phyloP scores from a whole-genome alignment of 2,329 filamentous ascomycete genomes.

The Cadophora gregata region DNA sequence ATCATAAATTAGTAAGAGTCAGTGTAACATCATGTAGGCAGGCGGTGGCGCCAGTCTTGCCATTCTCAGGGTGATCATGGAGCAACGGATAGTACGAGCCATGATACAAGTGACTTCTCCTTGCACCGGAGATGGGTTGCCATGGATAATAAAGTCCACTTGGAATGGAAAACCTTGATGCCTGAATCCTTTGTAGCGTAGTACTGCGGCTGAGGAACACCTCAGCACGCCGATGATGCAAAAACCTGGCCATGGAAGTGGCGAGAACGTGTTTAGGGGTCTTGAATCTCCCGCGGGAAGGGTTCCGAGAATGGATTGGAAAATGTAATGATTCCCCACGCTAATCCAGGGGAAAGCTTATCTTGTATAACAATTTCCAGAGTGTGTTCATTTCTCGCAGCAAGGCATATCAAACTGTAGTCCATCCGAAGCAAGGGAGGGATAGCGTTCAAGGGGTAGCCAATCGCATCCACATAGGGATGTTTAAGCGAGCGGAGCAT shows the following conservation, averaged over 20 bases:
- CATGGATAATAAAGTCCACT: slow-evolving; percentile 22
- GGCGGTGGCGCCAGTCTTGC: slow-evolving; percentile 29
- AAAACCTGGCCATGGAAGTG: neutral
- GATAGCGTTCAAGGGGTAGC: slow-evolving; percentile 16
- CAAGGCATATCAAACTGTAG: slow-evolving; percentile 27
- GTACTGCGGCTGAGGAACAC: slow-evolving; percentile 15
- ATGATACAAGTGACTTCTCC: slow-evolving; percentile 26
- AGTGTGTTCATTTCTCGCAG: slow-evolving; percentile 26
- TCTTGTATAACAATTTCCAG: slow-evolving; percentile 26
- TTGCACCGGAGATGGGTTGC: slow-evolving; percentile 33
- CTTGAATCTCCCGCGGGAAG: slow-evolving; percentile 1
- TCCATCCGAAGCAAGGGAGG: slow-evolving; percentile 17
- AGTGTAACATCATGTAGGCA: slow-evolving; percentile 37
- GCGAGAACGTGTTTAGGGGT: slow-evolving; percentile 1
- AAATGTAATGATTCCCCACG: slow-evolving; percentile 19
- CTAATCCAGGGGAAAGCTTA: slow-evolving; percentile 17
- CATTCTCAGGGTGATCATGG: slow-evolving; percentile 37
- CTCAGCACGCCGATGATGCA: slow-evolving; percentile 2
- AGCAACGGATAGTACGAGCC: slow-evolving; percentile 37
- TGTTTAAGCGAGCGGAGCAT: slow-evolving; percentile 23
- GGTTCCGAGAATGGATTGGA: slow-evolving; percentile 14
- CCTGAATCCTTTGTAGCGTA: slow-evolving; percentile 10
- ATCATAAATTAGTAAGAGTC: slow-evolving; percentile 41
- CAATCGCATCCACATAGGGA: slow-evolving; percentile 20
- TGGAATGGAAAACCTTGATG: slow-evolving; percentile 32